Evolutionary conservation across 2,329 filamentous ascomycete species (phyloP), one percentile per base, ranked within the genome.

Genomic region (Phialophora expanda): DNA sequence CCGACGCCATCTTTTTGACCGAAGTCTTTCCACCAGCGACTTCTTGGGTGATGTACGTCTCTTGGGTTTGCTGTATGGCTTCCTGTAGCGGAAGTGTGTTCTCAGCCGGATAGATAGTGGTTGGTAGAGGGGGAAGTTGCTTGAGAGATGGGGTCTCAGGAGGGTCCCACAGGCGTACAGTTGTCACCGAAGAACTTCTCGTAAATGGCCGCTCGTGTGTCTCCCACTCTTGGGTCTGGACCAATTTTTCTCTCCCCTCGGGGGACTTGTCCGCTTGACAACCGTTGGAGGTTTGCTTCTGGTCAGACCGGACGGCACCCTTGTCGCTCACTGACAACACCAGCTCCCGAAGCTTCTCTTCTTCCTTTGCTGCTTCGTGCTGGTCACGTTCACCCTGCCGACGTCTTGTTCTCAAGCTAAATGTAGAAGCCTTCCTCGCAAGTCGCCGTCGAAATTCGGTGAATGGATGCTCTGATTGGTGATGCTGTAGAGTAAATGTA

Each of bases 341-440:
- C 34, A 50, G 12, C 50, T 56, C 44, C 22, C 53, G 30, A 28
- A 56, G 17, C 55, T 58, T 44, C 62, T 58, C 30, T 34, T 51
- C 51, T 62, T 54, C 61, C 61, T 61, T 59, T 50, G 50, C 30
- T 46, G n/a, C 34, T 48, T 56, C 51, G 41, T 12, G 24, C 38
- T 62, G 60, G 20, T 61, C 58, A 17, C 30, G 38, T 48, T 68
- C 66, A 12, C 54, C 66, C 57, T 64, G 61, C 20, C 66, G 61
- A 51, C 63, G 54, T 61, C 61, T 68, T 14, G 56, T 51, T 17
- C 65, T 64, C 34, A 72, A 64, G 62, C 66, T 70, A 55, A 72
- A 67, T 20, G 67, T 68, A n/a, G 70, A 69, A 20, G 69, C 69
- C 54, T 71, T 70, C 41, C 69, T 60, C n/a, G 63, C 63, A n/a